Conservation (phyloP, 768 basidiomycete species). For the Rhodotorula toruloides region DNA sequence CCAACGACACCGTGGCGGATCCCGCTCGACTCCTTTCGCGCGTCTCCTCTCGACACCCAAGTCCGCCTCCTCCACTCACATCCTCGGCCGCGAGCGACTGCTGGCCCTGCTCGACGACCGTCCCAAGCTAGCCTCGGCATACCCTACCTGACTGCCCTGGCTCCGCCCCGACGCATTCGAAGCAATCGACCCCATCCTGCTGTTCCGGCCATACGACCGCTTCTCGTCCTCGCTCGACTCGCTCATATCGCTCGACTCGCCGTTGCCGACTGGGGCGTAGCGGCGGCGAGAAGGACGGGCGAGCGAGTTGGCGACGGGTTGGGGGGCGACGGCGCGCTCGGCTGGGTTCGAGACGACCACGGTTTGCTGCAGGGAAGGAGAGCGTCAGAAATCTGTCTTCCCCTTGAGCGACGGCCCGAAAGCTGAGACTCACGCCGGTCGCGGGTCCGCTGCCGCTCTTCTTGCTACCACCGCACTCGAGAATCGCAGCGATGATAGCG, state of each 20-base stretch:
- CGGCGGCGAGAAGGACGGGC: not conserved
- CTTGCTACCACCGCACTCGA: not conserved
- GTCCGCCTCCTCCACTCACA: too few species aligned
- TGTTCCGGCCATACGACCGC: not conserved
- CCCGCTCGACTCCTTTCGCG: too few species aligned
- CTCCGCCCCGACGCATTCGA: not conserved
- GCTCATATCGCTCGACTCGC: not conserved
- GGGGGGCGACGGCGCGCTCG: not conserved
- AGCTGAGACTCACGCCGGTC: not conserved
- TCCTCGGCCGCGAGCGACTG: too few species aligned
- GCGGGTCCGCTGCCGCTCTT: not conserved
- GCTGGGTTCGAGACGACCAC: not conserved
- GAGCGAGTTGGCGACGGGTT: conserved; percentile 2
- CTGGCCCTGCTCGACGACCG: too few species aligned
- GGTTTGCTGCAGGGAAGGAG: conserved; percentile 1
- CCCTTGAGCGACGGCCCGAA: too few species aligned
- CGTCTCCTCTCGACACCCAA: too few species aligned
- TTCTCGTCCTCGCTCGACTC: not conserved
- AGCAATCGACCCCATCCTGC: not conserved
- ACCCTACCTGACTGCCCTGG: too few species aligned
- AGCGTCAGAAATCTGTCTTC: too few species aligned
- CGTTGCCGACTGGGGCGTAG: not conserved
- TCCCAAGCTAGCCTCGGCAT: too few species aligned
- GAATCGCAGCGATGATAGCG: conserved; percentile 3
- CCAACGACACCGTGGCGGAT: too few species aligned